phyloP scores from a whole-genome alignment of 78 protist species.

The Cavenderia fasciculata region DNA sequence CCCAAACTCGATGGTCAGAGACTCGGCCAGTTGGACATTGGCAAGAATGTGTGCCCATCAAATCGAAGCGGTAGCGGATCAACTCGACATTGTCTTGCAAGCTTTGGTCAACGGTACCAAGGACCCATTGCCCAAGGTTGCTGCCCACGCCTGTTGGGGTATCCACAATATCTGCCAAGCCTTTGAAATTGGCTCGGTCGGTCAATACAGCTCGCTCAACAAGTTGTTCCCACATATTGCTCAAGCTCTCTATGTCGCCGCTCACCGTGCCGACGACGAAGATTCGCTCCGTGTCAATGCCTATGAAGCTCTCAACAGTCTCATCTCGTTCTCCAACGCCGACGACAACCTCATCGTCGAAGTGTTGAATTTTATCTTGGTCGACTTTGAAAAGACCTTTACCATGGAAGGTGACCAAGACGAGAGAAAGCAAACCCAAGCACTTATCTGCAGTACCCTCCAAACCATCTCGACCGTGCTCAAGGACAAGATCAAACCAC shows the following conservation, averaged over 20 bases:
- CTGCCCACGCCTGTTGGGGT: slow-evolving; percentile 87
- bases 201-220: slow-evolving; percentile 1
- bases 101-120: slow-evolving; percentile 42
- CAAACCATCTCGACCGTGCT: slow-evolving; percentile 57
- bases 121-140: slow-evolving; percentile 78
- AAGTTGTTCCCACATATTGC: slow-evolving; percentile 2
- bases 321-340: slow-evolving; percentile 54
- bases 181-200: slow-evolving; percentile 59
- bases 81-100: not conserved
- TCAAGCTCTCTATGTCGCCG: slow-evolving; percentile 30
- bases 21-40: slow-evolving; percentile 93
- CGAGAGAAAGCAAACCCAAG: slow-evolving; percentile 51
- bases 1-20: slow-evolving; percentile 62
- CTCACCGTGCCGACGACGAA: slow-evolving; percentile 53
- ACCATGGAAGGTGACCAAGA: slow-evolving; percentile 1
- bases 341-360: not conserved
- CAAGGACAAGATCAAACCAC: slow-evolving; percentile 44
- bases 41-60: slow-evolving; percentile 86
- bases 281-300: slow-evolving; percentile 78
- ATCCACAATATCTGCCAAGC: slow-evolving; percentile 74
- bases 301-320: slow-evolving; percentile 84
- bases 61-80: slow-evolving; percentile 5
- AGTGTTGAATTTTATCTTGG: not conserved
- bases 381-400: slow-evolving; percentile 23
- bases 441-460: slow-evolving; percentile 44